Base-by-base conservation (phyloP, 2,329 filamentous ascomycete species). In the Hymenoscyphus scutula region DNA sequence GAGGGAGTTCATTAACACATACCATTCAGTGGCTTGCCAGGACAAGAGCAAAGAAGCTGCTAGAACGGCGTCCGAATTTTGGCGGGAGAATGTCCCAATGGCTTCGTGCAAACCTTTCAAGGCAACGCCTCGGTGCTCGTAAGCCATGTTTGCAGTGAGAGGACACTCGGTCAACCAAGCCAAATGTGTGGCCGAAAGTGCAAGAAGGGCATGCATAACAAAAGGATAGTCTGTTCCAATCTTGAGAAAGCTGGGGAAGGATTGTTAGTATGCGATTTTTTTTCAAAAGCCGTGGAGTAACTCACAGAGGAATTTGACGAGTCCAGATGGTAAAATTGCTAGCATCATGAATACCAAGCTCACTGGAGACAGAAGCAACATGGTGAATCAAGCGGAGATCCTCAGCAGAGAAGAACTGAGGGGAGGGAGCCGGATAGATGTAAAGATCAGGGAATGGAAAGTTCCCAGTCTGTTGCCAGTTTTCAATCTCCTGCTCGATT, bases 21-120 rank as follows among this genome's bases (percentile, higher is more conserved):
- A 96, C 94, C 93, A 98, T 79, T 98, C 94, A 64, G 89, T 95
- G 61, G 92, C 91, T 79, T 98, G 94, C 93, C 95, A 98, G 41
- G 93, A 96, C 57, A 99, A 83, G 56, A 98, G 84, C 53, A 97
- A 86, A 29, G 94, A 97, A 34, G 93, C 91, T 29, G 93, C 94
- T 60, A 99, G 83, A 65, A 97, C 89, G 53, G 93, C 92, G 77
- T 99, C 94, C 1, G 92, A 94, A 65, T 92, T 96, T 59, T 89
- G 87, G 70, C 87, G 87, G 2, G 90, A 96, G 77, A 98, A 97
- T 23, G 84, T 83, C 53, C 88, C 86, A 69, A 98, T 93, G 30
- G 92, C 92, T 72, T 93, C 89, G 72, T 97, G 92, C 56, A 98
- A 80, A 2, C 94, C 94, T 71, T 90, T 92, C 64, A 97, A 81